phyloP scores from a whole-genome alignment of 441 rosid genomes.

The Adansonia gregorii region DNA sequence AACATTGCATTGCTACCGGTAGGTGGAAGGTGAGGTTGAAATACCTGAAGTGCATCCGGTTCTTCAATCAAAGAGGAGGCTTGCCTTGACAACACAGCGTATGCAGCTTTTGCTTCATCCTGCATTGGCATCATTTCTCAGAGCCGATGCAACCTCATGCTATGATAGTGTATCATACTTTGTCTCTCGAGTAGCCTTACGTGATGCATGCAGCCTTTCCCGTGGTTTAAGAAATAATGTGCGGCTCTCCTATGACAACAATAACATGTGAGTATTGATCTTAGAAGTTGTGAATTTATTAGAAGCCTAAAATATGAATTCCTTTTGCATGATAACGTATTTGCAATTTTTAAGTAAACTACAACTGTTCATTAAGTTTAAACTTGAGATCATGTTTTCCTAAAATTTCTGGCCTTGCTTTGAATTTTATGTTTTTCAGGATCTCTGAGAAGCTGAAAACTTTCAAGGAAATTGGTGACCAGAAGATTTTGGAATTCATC shows the following conservation, averaged over 20 bases:
- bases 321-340: neutral
- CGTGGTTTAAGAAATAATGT: too few species aligned
- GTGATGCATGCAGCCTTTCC: slow-evolving; percentile 60
- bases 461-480: slow-evolving; percentile 28
- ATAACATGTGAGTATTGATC: too few species aligned
- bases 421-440: slow-evolving; percentile 29
- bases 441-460: slow-evolving; percentile 40
- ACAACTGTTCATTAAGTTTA: too few species aligned
- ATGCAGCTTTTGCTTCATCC: slow-evolving; percentile 60
- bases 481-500: slow-evolving; percentile 35
- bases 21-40: slow-evolving; percentile 26
- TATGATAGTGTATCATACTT: slow-evolving; percentile 38
- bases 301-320: too few species aligned
- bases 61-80: slow-evolving; percentile 68
- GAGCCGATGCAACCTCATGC: slow-evolving; percentile 37
- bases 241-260: too few species aligned
- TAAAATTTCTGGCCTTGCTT: too few species aligned
- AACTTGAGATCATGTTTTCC: too few species aligned
- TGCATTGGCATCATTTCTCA: slow-evolving; percentile 39
- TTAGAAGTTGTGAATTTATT: too few species aligned
- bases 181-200: slow-evolving; percentile 53
- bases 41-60: slow-evolving; percentile 44
- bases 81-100: slow-evolving; percentile 65
- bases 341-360: neutral
- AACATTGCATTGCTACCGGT: too few species aligned